phyloP scores from a whole-genome alignment of 805 yeast genomes.

The Schwanniomyces sp. region DNA sequence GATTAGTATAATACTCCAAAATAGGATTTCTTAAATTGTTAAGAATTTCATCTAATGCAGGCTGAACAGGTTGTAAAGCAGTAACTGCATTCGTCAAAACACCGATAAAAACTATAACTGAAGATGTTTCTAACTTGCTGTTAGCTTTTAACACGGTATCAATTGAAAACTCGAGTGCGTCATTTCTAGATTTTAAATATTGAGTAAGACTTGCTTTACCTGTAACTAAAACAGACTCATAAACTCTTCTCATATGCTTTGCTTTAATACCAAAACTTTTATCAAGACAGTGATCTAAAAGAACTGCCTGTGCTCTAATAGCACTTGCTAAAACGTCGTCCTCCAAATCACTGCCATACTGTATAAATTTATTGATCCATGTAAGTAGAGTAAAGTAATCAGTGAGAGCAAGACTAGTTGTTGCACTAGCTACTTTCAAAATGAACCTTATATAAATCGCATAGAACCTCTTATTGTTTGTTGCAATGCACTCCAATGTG shows the following conservation, averaged over 20 bases:
- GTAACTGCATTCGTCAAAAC: slow-evolving; percentile 20
- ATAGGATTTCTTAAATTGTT: slow-evolving; percentile 5
- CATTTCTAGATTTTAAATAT: slow-evolving; percentile 2
- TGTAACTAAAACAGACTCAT: slow-evolving; percentile 27
- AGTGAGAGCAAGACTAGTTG: slow-evolving; percentile 45
- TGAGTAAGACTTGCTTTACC: slow-evolving; percentile 22
- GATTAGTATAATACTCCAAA: slow-evolving; percentile 29
- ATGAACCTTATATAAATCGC: slow-evolving; percentile 41
- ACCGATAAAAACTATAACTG: slow-evolving; percentile 19
- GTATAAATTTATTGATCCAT: slow-evolving; percentile 51
- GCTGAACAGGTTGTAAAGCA: slow-evolving; percentile 23
- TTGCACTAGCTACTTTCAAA: slow-evolving; percentile 24
- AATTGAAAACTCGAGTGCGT: background rate
- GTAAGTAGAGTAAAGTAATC: slow-evolving; percentile 58
- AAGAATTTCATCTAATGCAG: slow-evolving; percentile 17
- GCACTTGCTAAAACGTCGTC: slow-evolving; percentile 21
- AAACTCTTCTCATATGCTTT: slow-evolving; percentile 21
- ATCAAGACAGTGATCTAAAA: slow-evolving; percentile 31
- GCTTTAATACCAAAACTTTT: slow-evolving; percentile 4
- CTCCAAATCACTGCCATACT: slow-evolving; percentile 9
- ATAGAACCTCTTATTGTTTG: slow-evolving; percentile 27
- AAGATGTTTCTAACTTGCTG: background rate
- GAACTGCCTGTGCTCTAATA: slow-evolving; percentile 29
- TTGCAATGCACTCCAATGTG: slow-evolving; percentile 38
- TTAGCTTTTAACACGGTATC: background rate